Conservation (phyloP, 148 eudicot genomes). For the Nyssa sinensis region DNA sequence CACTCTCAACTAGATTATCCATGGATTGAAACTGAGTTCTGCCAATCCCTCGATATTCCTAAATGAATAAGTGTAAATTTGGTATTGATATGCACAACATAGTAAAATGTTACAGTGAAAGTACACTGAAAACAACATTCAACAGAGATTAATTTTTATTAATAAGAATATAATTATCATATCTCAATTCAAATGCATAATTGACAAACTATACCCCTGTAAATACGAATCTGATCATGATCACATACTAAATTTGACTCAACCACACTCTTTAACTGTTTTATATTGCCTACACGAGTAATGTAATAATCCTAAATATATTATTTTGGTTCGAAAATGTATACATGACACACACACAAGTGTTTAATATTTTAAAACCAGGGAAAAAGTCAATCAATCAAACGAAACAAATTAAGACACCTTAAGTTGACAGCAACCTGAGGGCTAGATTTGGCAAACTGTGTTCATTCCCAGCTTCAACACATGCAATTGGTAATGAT, state of each 20-base stretch:
- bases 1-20: too few species aligned
- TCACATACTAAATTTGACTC: not conserved
- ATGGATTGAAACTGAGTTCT: too few species aligned
- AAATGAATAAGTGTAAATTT: too few species aligned
- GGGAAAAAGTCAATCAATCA: slow-evolving; percentile 11
- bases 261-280: not conserved
- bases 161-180: not conserved
- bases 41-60: too few species aligned
- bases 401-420: slow-evolving; percentile 13
- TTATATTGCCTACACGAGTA: not conserved
- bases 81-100: too few species aligned
- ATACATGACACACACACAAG: not conserved
- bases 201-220: not conserved
- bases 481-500: slow-evolving; percentile 80
- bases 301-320: not conserved
- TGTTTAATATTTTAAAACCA: not conserved
- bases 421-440: slow-evolving; percentile 50
- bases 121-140: too few species aligned
- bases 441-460: slow-evolving; percentile 83
- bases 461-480: slow-evolving; percentile 81
- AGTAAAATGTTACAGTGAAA: too few species aligned
- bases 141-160: too few species aligned
- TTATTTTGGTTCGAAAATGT: not conserved
- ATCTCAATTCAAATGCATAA: not conserved
- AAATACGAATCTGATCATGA: not conserved